Evolutionary conservation across 1,139 yeast genomes (phyloP).

Genomic region (Zygosaccharomyces sapae): DNA sequence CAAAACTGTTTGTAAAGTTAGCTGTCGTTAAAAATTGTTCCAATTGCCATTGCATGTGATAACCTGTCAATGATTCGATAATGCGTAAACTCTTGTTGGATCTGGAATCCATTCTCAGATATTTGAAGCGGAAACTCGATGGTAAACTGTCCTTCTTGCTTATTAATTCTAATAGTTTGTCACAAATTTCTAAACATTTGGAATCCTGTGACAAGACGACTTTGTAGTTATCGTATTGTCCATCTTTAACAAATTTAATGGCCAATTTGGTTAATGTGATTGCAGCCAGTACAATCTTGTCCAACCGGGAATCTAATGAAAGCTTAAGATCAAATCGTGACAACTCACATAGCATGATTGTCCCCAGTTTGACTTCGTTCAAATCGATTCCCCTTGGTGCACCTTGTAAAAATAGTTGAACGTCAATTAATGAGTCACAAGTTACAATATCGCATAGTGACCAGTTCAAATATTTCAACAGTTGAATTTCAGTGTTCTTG

Average conservation of each 20-base stretch:
- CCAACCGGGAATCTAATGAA: conserved; percentile 51
- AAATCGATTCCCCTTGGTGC: conserved; percentile 25
- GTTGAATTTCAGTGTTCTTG: conserved; percentile 64
- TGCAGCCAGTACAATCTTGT: conserved; percentile 56
- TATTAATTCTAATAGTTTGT: conserved; percentile 17
- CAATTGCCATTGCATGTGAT: conserved; percentile 21
- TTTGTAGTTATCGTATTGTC: conserved; percentile 22
- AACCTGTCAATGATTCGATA: conserved; percentile 17
- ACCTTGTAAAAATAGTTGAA: conserved; percentile 41
- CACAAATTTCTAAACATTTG: conserved; percentile 17
- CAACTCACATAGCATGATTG: conserved; percentile 61
- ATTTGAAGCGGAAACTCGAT: conserved; percentile 33
- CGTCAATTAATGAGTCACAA: conserved; percentile 58
- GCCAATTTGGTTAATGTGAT: conserved; percentile 33
- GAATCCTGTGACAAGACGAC: conserved; percentile 15
- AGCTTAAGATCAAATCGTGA: conserved; percentile 59
- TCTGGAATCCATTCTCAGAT: conserved; percentile 14
- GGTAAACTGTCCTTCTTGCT: conserved; percentile 23
- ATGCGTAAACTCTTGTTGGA: conserved; percentile 11
- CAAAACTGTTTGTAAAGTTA: not conserved
- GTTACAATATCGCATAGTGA: conserved; percentile 43
- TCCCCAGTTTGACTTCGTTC: conserved; percentile 51
- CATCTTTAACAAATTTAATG: conserved; percentile 19
- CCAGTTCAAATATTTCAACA: conserved; percentile 43
- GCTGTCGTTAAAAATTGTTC: conserved; percentile 15